These are phyloP conservation scores for Fusarium mangiferae DNA, from an alignment of 2,329 filamentous ascomycete genomes.

Conservation along the genomic window DNA sequence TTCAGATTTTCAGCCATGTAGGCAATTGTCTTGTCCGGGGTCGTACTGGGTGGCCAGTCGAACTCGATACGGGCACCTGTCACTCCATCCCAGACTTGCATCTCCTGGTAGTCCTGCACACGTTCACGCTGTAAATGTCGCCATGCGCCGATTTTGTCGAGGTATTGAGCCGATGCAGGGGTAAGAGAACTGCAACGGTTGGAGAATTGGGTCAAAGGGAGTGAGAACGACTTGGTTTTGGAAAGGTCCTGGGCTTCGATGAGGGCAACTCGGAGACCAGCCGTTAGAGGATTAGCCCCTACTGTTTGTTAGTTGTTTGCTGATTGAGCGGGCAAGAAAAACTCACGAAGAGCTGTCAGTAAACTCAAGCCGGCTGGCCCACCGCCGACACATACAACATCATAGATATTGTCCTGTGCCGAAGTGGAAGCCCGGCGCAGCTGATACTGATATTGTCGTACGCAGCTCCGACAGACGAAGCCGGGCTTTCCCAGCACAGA, in stretches of 20 bases:
- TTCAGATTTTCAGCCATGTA: slow-evolving; percentile 98
- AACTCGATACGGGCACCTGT: slow-evolving; percentile 90
- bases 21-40: slow-evolving; percentile 75
- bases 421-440: slow-evolving; percentile 56
- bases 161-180: slow-evolving; percentile 83
- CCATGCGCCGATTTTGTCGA: slow-evolving; percentile 89
- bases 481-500: slow-evolving; percentile 42
- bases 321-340: neutral
- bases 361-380: slow-evolving; percentile 90
- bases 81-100: slow-evolving; percentile 98
- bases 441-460: slow-evolving; percentile 51
- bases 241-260: slow-evolving; percentile 89
- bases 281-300: slow-evolving; percentile 81
- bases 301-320: neutral
- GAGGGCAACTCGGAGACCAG: slow-evolving; percentile 83
- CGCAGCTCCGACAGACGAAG: slow-evolving; percentile 61
- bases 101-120: slow-evolving; percentile 89
- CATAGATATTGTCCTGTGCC: slow-evolving; percentile 78
- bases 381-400: slow-evolving; percentile 91
- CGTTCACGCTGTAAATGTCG: slow-evolving; percentile 75
- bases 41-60: slow-evolving; percentile 69
- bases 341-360: slow-evolving; percentile 76
- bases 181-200: slow-evolving; percentile 97
- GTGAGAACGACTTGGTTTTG: slow-evolving; percentile 73
- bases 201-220: slow-evolving; percentile 77